These are phyloP conservation scores for Dipodascus albidus DNA, from an alignment of 805 yeast species.

Conservation along the genomic window DNA sequence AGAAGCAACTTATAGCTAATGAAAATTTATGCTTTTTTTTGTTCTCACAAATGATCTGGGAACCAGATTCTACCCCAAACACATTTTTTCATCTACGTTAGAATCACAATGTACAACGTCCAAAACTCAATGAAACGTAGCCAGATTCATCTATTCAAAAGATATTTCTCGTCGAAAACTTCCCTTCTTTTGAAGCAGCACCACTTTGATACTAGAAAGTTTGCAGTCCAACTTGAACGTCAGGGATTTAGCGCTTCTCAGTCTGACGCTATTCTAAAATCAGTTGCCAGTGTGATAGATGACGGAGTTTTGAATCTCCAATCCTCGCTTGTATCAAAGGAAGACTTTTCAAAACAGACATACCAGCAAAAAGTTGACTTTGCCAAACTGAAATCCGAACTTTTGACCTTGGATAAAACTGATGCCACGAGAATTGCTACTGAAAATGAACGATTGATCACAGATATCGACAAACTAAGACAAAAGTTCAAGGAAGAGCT, in stretches of 20 bases:
- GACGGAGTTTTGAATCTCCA: conserved; percentile 72
- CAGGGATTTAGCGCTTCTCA: conserved; percentile 69
- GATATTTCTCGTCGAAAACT: neutral
- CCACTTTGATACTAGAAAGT: conserved; percentile 67
- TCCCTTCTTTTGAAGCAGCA: conserved; percentile 10
- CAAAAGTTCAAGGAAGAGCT: conserved; percentile 84
- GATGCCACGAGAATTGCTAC: conserved; percentile 73
- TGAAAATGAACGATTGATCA: conserved; percentile 76
- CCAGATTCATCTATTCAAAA: neutral
- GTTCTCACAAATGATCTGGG: no score
- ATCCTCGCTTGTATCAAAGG: conserved; percentile 72
- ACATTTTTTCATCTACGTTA: no score
- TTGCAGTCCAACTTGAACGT: conserved; percentile 51
- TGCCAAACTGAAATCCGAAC: conserved; percentile 85
- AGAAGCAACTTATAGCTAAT: no score
- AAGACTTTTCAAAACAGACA: conserved; percentile 68
- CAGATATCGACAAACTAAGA: conserved; percentile 77
- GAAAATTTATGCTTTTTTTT: no score
- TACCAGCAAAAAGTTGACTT: conserved; percentile 96
- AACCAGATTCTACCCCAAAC: no score
- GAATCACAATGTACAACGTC: neutral
- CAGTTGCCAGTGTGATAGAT: conserved; percentile 62
- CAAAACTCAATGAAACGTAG: neutral
- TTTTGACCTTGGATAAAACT: conserved; percentile 75
- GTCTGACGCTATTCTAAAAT: conserved; percentile 65